Evolutionary conservation across 495 filamentous ascomycete species (phyloP).

Genomic region (Hypoxylon cercidicola): DNA sequence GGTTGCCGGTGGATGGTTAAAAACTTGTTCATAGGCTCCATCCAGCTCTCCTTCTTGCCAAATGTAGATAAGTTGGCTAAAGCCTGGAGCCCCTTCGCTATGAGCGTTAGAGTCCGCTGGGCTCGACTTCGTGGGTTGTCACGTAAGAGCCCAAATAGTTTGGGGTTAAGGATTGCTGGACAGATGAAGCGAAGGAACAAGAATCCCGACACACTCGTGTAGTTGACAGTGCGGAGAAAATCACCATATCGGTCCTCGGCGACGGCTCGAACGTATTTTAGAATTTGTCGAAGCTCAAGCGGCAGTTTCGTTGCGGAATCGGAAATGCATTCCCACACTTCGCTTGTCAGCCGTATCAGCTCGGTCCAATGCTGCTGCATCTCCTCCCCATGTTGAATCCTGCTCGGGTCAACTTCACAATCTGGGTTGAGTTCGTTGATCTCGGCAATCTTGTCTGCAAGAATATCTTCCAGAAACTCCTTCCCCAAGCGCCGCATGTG

Average conservation of each 20-base stretch:
- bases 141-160: slow-evolving; percentile 88
- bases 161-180: slow-evolving; percentile 94
- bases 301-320: slow-evolving; percentile 78
- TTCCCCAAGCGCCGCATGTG: slow-evolving; percentile 96
- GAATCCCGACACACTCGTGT: slow-evolving; percentile 97
- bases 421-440: slow-evolving; percentile 90
- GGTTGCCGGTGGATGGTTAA: slow-evolving; percentile 70
- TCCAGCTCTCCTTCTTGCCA: slow-evolving; percentile 96
- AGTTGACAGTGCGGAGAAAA: slow-evolving; percentile 89
- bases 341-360: slow-evolving; percentile 78
- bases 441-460: slow-evolving; percentile 83
- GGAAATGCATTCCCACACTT: slow-evolving; percentile 85
- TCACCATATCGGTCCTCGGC: slow-evolving; percentile 98
- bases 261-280: slow-evolving; percentile 92
- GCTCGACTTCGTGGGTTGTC: slow-evolving; percentile 89
- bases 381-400: slow-evolving; percentile 75
- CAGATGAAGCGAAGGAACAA: slow-evolving; percentile 96
- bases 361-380: slow-evolving; percentile 85
- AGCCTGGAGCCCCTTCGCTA: slow-evolving; percentile 95
- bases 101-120: slow-evolving; percentile 90
- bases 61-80: slow-evolving; percentile 94
- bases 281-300: slow-evolving; percentile 83
- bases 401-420: slow-evolving; percentile 93
- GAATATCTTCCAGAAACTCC: slow-evolving; percentile 89
- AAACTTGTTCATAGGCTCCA: slow-evolving; percentile 97